A percentile compares a stretch with the other conserved stretches of the same genome.
Evolutionary conservation across 306 rosid species (phyloP).

Genomic region (Fragaria vesca): DNA sequence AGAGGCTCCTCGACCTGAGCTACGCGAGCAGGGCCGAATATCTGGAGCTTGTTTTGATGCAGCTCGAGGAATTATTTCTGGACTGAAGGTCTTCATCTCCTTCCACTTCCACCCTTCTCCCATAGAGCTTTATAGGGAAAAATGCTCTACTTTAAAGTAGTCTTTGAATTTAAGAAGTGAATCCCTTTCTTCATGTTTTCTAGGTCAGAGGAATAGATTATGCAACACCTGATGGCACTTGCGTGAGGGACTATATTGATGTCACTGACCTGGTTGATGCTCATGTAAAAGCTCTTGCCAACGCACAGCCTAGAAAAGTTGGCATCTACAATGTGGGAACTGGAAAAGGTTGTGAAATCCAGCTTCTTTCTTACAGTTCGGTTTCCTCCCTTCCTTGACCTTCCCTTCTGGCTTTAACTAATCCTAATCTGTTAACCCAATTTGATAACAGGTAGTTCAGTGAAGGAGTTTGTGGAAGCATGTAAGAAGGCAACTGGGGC

Average conservation of each 20-base stretch:
- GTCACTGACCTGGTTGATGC: conserved; percentile 95
- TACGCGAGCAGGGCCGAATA: conserved; percentile 85
- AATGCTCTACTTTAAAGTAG: neutral
- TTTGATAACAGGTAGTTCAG: conserved; percentile 68
- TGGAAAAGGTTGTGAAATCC: conserved; percentile 63
- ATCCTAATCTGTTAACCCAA: conserved; percentile 13
- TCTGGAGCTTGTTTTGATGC: conserved; percentile 97
- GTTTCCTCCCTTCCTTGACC: neutral
- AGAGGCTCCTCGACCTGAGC: conserved; percentile 91
- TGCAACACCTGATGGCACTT: conserved; percentile 80
- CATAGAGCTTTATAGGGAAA: neutral
- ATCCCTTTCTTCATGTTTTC: neutral
- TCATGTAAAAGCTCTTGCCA: conserved; percentile 91
- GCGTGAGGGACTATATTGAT: conserved; percentile 86
- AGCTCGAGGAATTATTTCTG: conserved; percentile 68
- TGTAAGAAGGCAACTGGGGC: conserved; percentile 87
- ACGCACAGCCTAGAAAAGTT: conserved; percentile 57
- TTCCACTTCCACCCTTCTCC: neutral
- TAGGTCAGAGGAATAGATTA: conserved; percentile 92
- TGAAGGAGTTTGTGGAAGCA: conserved; percentile 91
- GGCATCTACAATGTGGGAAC: conserved; percentile 98
- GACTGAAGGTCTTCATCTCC: conserved; percentile 51
- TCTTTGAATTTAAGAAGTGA: neutral
- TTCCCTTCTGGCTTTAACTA: neutral
- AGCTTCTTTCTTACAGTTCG: neutral